These are phyloP conservation scores for Aegilops bicornis DNA, from an alignment of 176 grass and related monocot species.

Conservation along the genomic window DNA sequence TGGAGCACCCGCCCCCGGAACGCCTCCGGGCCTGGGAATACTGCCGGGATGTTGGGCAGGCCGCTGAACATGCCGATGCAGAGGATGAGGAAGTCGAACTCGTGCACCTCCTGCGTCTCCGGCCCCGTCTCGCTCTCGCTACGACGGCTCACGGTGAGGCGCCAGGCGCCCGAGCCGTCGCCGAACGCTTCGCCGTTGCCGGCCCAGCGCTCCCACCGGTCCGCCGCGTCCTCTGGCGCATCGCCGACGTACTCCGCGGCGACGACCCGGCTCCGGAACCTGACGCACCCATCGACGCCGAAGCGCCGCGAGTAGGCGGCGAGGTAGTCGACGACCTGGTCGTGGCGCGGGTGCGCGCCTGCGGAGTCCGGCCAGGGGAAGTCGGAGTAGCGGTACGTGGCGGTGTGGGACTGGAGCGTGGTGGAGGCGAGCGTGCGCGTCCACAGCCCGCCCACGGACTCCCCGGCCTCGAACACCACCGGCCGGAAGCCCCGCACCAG, in stretches of 20 bases:
- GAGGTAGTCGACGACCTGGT: no score
- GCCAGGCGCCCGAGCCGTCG: conserved; percentile 21
- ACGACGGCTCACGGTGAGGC: conserved; percentile 28
- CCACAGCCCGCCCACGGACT: conserved; percentile 53
- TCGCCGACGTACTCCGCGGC: conserved; percentile 37
- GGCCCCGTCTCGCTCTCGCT: not conserved
- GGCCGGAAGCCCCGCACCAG: no score
- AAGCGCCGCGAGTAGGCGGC: conserved; percentile 62
- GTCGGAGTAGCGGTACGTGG: conserved; percentile 52
- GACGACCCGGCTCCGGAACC: conserved; percentile 40
- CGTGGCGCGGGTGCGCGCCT: conserved; percentile 19
- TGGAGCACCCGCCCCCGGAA: conserved; percentile 60
- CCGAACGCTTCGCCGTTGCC: conserved; percentile 71
- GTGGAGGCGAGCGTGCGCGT: conserved; percentile 48
- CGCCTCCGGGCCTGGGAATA: conserved; percentile 53
- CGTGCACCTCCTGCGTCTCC: conserved; percentile 27
- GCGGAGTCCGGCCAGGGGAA: conserved; percentile 65
- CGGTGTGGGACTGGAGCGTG: conserved; percentile 41
- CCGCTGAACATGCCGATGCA: conserved; percentile 84
- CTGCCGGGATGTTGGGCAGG: conserved; percentile 52
- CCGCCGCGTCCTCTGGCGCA: not conserved
- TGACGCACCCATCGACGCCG: conserved; percentile 45
- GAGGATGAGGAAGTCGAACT: conserved; percentile 75
- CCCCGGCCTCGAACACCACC: no score
- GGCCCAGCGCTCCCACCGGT: conserved; percentile 47